phyloP scores from a whole-genome alignment of 2,329 filamentous ascomycete genomes.

The Cytospora leucostoma region DNA sequence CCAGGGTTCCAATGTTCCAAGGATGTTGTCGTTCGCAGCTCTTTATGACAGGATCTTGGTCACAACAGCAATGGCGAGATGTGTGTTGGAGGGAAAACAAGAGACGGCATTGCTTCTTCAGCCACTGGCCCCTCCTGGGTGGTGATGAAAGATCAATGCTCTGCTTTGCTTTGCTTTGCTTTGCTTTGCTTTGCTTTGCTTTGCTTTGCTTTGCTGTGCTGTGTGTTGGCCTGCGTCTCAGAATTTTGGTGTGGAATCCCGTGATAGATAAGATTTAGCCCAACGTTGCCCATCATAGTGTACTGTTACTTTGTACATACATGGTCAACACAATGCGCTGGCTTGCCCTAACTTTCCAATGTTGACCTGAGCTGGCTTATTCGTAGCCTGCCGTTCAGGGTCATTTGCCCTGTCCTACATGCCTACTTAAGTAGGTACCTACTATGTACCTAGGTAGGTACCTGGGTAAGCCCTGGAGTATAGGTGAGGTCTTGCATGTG shows the following conservation, averaged over 20 bases:
- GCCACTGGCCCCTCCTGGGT: neutral
- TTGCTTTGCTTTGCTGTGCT: neutral
- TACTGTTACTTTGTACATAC: neutral
- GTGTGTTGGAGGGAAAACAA: neutral
- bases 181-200: neutral
- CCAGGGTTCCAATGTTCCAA: no score
- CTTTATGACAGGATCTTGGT: neutral
- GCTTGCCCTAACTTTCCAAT: no score
- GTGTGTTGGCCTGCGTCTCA: neutral
- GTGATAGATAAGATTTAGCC: neutral
- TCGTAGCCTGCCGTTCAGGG: no score
- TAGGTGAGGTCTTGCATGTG: no score
- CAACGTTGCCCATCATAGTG: no score
- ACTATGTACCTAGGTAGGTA: no score
- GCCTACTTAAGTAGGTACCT: no score
- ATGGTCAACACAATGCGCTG: no score
- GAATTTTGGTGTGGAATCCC: neutral
- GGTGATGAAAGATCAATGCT: neutral
- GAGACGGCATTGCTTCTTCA: neutral
- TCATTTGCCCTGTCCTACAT: no score
- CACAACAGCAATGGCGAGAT: neutral
- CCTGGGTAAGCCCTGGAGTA: no score
- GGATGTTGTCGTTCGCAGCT: no score
- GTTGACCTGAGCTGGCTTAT: no score
- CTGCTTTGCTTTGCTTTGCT: neutral